Percentiles rank a stretch among this genome's conserved stretches.
These are phyloP conservation scores for Rhizopogon rudus DNA, from an alignment of 768 basidiomycete genomes.

Conservation along the genomic window DNA sequence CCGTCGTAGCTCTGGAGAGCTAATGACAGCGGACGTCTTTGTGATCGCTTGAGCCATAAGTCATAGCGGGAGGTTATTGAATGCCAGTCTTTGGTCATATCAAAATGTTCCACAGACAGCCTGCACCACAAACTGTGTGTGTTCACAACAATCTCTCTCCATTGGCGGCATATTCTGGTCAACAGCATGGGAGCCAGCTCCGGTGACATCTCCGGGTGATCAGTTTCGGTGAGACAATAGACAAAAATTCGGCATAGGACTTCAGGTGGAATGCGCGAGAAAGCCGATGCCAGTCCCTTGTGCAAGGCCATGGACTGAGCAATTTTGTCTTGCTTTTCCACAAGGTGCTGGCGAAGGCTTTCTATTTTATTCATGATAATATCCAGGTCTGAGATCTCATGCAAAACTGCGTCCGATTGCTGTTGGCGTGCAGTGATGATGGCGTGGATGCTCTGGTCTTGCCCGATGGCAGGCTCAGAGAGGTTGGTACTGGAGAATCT, in stretches of 20 bases:
- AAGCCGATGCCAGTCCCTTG: conserved; percentile 19
- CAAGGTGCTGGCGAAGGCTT: conserved; percentile 7
- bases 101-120: not conserved
- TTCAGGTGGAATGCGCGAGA: conserved; percentile 40
- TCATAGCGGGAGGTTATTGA: not conserved
- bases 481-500: conserved; percentile 2
- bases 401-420: conserved; percentile 11
- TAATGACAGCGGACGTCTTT: not conserved
- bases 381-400: conserved; percentile 10
- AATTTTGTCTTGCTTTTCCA: conserved; percentile 9
- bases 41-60: no score
- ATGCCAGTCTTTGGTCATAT: not conserved
- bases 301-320: conserved; percentile 14
- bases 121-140: not conserved
- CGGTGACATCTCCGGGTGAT: no score
- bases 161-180: not conserved
- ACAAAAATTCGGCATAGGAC: conserved; percentile 43
- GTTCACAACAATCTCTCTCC: not conserved
- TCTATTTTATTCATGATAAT: conserved; percentile 9
- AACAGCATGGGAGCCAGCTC: no score
- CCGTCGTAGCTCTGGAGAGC: not conserved
- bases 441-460: conserved; percentile 7
- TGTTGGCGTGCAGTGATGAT: conserved; percentile 11
- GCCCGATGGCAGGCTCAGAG: conserved; percentile 3
- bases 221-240: conserved; percentile 20